Conservation (phyloP, 306 rosid species). For the Begonia masoniana region DNA sequence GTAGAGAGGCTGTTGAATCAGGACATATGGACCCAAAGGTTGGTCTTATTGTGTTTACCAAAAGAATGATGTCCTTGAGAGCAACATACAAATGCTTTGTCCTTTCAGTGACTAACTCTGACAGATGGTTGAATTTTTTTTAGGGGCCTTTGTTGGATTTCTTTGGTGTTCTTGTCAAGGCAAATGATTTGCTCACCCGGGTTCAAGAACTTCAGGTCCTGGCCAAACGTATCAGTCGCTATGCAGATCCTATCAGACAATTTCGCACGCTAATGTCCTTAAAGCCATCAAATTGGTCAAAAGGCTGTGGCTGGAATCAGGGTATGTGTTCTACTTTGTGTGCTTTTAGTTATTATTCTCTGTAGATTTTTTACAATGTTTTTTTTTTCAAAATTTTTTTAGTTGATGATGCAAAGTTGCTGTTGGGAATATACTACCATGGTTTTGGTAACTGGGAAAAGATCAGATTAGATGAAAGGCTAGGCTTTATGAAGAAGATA, state of each 20-base stretch:
- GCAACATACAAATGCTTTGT: conserved; percentile 3
- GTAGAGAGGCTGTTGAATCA: conserved; percentile 70
- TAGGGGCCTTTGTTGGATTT: conserved; percentile 96
- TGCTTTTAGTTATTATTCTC: not conserved
- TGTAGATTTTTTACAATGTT: not conserved
- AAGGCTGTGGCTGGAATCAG: conserved; percentile 99
- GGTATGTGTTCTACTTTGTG: conserved; percentile 44
- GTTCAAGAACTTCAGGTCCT: conserved; percentile 88
- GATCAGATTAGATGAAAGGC: conserved; percentile 86
- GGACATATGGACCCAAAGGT: conserved; percentile 84
- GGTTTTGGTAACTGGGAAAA: conserved; percentile 98
- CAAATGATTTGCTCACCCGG: conserved; percentile 72
- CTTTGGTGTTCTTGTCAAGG: conserved; percentile 94
- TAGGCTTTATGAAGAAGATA: conserved; percentile 84
- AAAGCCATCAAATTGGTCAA: conserved; percentile 97
- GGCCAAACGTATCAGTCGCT: conserved; percentile 85
- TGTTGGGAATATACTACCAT: conserved; percentile 81
- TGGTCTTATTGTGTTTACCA: conserved; percentile 12
- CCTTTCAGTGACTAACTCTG: conserved; percentile 5
- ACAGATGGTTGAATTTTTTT: conserved; percentile 18
- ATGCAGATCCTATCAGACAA: conserved; percentile 86
- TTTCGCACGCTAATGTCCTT: conserved; percentile 73
- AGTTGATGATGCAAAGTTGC: conserved; percentile 99
- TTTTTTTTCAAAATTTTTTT: conserved; percentile 12
- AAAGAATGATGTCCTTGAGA: conserved; percentile 6